Conservation (phyloP, 2,329 filamentous ascomycete species). For the Colletotrichum sp. region DNA sequence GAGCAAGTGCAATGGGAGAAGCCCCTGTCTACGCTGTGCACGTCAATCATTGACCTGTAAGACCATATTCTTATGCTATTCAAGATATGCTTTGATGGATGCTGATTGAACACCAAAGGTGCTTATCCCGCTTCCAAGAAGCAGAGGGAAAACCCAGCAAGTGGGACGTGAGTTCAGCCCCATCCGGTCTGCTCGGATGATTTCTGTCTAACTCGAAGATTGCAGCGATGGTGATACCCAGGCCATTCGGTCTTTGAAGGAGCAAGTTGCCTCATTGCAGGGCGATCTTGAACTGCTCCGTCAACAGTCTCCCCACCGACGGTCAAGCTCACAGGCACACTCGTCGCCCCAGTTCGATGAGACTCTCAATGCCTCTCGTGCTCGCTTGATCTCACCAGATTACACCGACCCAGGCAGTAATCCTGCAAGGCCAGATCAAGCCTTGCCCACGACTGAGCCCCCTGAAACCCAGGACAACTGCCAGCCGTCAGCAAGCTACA, state of each 20-base stretch:
- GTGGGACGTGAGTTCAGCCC: background rate
- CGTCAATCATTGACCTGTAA: slow-evolving; percentile 12
- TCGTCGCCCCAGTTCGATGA: background rate
- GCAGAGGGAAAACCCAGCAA: background rate
- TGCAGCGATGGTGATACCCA: background rate
- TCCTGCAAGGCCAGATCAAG: background rate
- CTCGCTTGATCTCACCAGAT: background rate
- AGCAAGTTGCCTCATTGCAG: slow-evolving; percentile 3
- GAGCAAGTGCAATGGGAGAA: slow-evolving; percentile 18
- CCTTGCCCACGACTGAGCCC: background rate
- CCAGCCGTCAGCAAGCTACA: slow-evolving; percentile 11
- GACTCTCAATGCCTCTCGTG: background rate
- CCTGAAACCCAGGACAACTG: background rate
- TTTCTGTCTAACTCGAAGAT: background rate
- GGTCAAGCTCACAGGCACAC: background rate
- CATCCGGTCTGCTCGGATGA: background rate
- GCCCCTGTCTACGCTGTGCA: slow-evolving; percentile 8
- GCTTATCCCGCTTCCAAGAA: slow-evolving; percentile 6
- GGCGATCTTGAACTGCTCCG: background rate
- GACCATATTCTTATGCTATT: background rate
- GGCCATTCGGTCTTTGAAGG: background rate
- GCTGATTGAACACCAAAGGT: background rate
- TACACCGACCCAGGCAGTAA: background rate
- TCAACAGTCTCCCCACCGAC: background rate
- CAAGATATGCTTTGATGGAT: background rate